Conservation (phyloP, 768 basidiomycete genomes). For the Pulveroboletus sp. region DNA sequence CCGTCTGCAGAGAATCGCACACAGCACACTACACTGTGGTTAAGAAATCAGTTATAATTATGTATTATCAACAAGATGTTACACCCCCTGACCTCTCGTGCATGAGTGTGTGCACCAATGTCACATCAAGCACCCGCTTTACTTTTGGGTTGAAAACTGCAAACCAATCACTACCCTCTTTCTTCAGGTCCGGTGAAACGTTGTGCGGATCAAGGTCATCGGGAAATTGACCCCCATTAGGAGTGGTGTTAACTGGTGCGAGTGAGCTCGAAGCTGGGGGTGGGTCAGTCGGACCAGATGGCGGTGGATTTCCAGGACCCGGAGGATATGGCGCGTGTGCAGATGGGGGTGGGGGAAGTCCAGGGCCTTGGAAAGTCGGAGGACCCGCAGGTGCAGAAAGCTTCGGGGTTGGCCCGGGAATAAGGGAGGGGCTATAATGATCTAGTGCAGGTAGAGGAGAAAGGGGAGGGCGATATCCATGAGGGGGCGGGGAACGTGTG, state of each 20-base stretch:
- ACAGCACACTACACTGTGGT: constrained; percentile 72
- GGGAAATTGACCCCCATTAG: constrained; percentile 31
- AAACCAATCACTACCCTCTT: constrained; percentile 85
- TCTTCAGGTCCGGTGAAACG: constrained; percentile 35
- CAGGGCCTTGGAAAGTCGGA: constrained; percentile 33
- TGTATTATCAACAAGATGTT: not conserved
- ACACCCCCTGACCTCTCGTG: constrained; percentile 69
- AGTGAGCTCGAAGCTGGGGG: constrained; percentile 21
- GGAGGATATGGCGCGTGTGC: constrained; percentile 30
- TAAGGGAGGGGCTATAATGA: constrained; percentile 34
- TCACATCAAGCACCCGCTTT: constrained; percentile 74
- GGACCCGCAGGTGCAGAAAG: constrained; percentile 27
- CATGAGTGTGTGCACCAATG: constrained; percentile 78
- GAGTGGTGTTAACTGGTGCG: constrained; percentile 23
- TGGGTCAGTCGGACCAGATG: constrained; percentile 25
- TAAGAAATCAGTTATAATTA: constrained; percentile 7
- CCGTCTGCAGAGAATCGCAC: constrained; percentile 94
- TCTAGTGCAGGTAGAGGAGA: constrained; percentile 27
- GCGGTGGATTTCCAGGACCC: constrained; percentile 31
- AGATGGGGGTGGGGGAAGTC: constrained; percentile 33
- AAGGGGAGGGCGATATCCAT: constrained; percentile 25
- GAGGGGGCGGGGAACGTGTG: constrained; percentile 31
- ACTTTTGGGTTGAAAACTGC: constrained; percentile 81
- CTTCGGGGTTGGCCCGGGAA: constrained; percentile 39
- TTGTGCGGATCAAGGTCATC: constrained; percentile 32